Evolutionary conservation across 2,329 filamentous ascomycete species (phyloP), one percentile per base, ranked within the genome.

Genomic region (Pseudogymnoascus sp.): DNA sequence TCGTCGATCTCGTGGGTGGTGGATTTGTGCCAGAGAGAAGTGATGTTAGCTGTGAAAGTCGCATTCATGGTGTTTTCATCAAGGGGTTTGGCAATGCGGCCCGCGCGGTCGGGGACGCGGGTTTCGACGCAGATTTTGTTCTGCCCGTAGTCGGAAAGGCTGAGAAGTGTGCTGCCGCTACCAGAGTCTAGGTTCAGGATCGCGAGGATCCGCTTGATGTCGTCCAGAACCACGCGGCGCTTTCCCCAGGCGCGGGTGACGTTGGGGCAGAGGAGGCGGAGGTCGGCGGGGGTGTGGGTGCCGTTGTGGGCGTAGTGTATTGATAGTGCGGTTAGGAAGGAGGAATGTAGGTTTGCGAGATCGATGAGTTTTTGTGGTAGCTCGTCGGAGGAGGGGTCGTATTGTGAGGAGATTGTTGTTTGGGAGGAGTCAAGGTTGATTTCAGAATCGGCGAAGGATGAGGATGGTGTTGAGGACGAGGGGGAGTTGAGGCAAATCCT

Each of bases 231-330:
- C 14, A 91, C 87, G 63, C 80, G 80, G 34, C 88, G 82, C 76
- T 89, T 91, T 64, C 88, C 87, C 89, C 89, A 93, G 38, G 87
- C 78, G 66, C 85, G 82, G 11, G 88, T 84, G 42, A 90, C 79
- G 63, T 85, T 81, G 8, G 84, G 84, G 36, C 83, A 80, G 37
- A 92, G 78, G 31, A 80, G 77, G 37, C 80, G 78, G 49, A 91
- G 73, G 69, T 91, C 87, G 23, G 86, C 83, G 0, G 89, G 86
- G 0, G 83, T 79, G 56, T 80, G 77, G 31, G 78, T 76, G 64
- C 87, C 86, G 72, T 88, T 85, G 74, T 93, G 88, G 1, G 87
- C 87, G 65, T 85, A 82, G 69, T 91, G 88, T 8, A 92, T 76
- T 0, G 84, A 82, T 23, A 91, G 77, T 0, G 88, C 86, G 69